A percentile compares a stretch with the other conserved stretches of the same genome.
Conservation (phyloP, 257 asterid species). For the Gardenia jasminoides region DNA sequence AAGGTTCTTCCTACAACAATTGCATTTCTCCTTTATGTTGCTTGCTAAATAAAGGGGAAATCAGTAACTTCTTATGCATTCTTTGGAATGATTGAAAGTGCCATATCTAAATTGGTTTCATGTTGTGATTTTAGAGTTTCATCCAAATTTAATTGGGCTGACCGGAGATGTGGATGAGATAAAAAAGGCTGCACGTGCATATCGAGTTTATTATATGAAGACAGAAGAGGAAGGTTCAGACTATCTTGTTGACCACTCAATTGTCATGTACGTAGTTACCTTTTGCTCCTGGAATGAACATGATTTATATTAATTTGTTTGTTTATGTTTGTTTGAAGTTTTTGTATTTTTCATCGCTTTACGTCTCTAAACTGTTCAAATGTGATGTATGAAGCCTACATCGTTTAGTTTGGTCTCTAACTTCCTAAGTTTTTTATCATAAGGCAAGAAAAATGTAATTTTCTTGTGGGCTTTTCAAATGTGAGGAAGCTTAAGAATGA, state of each 20-base stretch:
- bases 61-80: not conserved
- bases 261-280: conserved; percentile 68
- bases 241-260: conserved; percentile 95
- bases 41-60: not conserved
- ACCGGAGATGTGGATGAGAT: conserved; percentile 76
- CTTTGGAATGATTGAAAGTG: not conserved
- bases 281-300: not conserved
- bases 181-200: conserved; percentile 84
- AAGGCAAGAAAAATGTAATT: not conserved
- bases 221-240: conserved; percentile 94
- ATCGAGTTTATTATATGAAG: conserved; percentile 94
- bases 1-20: conserved; percentile 47
- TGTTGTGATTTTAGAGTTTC: conserved; percentile 58
- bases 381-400: not conserved
- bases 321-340: not conserved
- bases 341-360: not conserved
- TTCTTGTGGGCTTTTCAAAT: not conserved
- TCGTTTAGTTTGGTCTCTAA: not conserved
- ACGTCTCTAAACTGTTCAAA: not conserved
- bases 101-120: not conserved
- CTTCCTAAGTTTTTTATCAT: not conserved
- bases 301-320: not conserved
- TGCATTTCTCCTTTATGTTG: conserved; percentile 8
- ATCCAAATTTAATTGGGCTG: conserved; percentile 82
- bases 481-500: not conserved